Evolutionary conservation across 2,329 filamentous ascomycete species (phyloP), one percentile per base, ranked within the genome.

Genomic region (Nigrograna mackinnonii): DNA sequence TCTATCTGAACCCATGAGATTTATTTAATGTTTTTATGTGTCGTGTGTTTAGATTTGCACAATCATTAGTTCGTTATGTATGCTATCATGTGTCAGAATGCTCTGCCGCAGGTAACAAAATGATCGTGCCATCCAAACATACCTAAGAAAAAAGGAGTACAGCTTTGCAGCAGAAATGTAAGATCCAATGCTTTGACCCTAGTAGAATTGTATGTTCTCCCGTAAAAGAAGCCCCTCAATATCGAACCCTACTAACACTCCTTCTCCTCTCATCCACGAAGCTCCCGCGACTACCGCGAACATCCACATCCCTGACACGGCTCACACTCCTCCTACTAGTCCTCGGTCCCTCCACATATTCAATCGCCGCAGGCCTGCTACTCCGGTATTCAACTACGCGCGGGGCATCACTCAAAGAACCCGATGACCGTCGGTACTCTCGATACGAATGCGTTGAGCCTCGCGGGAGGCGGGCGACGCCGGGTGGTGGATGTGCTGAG

Each of bases 401-500:
- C 30, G 50, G 42, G 16, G 53, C 49, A 13, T 60, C 55, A 34
- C 52, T 56, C 31, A 49, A 43, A 20, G 41, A 51, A 16, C 43
- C 50, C 6, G 43, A 41, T 16, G 14, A 22, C 4, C 48, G 51
- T 9, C 60, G 52, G 35, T 46, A 44, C 17, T 49, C 43, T 6
- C 57, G 56, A 52, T 62, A 66, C 35, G 50, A 54, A 21, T 28
- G 26, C 13, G 47, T 43, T 11, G 42, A 52, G 30, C 58, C 59
- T 20, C 61, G 57, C 22, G 64, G 63, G 5, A 68, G 43, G 6
- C 62, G 59, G 44, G 64, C 62, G 2, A 59, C 55, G 45, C 62
- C 62, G 62, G 1, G 58, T 6, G 60, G 62, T 2, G 60, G 54
- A 35, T 68, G 63, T 3, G 64, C 58, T 2, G 60, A 64, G 46